Percentiles rank a stretch among this genome's conserved stretches.
These are phyloP conservation scores for Oryza meyeriana DNA, from an alignment of 176 grass and related monocot species.

Conservation along the genomic window DNA sequence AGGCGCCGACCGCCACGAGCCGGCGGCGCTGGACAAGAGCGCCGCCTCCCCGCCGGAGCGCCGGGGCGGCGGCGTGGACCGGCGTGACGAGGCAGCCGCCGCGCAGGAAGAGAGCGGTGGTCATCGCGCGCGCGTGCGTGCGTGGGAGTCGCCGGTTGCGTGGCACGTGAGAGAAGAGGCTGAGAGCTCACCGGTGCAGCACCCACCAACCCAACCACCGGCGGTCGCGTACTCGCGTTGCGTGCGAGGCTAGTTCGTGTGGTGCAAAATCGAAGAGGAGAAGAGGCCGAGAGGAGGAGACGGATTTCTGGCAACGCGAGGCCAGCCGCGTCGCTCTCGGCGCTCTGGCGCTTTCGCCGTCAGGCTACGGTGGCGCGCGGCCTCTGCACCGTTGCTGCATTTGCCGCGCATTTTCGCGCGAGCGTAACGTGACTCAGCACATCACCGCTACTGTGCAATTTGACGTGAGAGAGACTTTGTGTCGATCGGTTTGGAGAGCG, in stretches of 20 bases:
- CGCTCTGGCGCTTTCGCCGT: background rate
- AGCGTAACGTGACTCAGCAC: background rate
- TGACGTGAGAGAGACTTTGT: too few species aligned
- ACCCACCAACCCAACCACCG: too few species aligned
- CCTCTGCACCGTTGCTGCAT: background rate
- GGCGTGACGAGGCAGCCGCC: background rate
- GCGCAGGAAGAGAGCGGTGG: background rate
- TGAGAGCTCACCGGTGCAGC: too few species aligned
- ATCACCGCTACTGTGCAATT: background rate
- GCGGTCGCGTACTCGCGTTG: background rate
- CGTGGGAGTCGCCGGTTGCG: background rate
- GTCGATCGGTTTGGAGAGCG: too few species aligned
- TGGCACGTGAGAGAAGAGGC: too few species aligned
- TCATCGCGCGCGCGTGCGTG: background rate
- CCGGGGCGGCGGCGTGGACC: background rate
- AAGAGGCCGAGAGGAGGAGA: background rate
- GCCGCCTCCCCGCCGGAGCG: background rate
- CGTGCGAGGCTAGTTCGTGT: background rate
- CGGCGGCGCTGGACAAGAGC: background rate
- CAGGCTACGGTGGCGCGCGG: background rate
- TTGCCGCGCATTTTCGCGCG: background rate
- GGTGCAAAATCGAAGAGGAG: background rate
- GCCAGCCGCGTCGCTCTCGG: background rate
- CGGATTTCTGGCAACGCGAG: background rate
- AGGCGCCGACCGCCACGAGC: background rate